Evolutionary conservation across 2,329 filamentous ascomycete species (phyloP), one percentile per base, ranked within the genome.

Genomic region (Neospermospora avenae): DNA sequence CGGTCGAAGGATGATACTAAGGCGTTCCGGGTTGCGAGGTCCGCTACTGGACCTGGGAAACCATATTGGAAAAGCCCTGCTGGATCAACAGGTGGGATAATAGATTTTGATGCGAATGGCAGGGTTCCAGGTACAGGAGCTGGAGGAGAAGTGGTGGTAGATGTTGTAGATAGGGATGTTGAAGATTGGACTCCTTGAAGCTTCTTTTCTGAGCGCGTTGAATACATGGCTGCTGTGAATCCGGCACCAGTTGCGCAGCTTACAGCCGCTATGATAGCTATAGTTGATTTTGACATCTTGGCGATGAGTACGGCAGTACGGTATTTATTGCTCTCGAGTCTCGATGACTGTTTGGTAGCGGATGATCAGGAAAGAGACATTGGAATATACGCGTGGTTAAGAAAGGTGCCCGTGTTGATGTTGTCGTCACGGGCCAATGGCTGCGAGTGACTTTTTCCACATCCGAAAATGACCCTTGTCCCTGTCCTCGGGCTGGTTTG

Each of bases 1-100:
- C 95, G 91, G 77, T 99, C 93, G 82, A 88, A 99, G 69, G 89
- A 87, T 34, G 93, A 96, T 66, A 93, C 83, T 57, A 98, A 83
- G 35, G 91, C 89, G 25, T 85, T 79, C 39, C 91, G 88, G 58
- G 82, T 83, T 58, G 92, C 87, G 45, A 96, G 81, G 76, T 99
- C 95, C 70, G 88, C 82, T 41, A 96, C 79, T 34, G 95, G 95
- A 60, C 95, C 95, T 0, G 95, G 93, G 76, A 98, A 97, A 70
- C 95, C 90, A 73, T 93, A 93, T 68, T 92, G 84, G 75, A 92
- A 90, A 67, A 93, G 82, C 13, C 90, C 90, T 39, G 86, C 78
- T 3, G 90, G 89, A 74, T 93, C 83, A 70, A 93, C 88, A 37
- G 82, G 84, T 11, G 77, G 71, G 54, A 73, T 69, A n/a, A 74